Base-by-base conservation (phyloP, 768 basidiomycete genomes). In the Lentinula lateritia region DNA sequence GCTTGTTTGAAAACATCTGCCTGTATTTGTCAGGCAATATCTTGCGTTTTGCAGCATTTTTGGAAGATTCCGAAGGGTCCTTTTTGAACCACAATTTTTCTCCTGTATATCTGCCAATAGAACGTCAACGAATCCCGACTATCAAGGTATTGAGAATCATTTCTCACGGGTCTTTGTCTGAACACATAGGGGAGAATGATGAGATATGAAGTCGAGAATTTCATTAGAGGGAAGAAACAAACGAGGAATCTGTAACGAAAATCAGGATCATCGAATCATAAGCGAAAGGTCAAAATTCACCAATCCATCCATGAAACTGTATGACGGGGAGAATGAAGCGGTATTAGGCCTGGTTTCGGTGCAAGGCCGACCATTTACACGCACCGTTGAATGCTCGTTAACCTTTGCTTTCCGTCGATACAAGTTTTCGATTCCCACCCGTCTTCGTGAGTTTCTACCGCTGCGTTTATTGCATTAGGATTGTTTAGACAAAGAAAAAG, bases 371-470 rank as follows among this genome's bases (percentile, higher is more conserved):
- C 15, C 5, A 23, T 13, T 32, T 23, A 32, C 52, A 72, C 84
- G 15, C 65, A 88, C 89, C 81, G 76, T 50, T 85, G 78, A 52
- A 93, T 87, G 0, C 89, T 90, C 0, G 89, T 92, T 57, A 92
- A 70, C 20, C 92, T 75, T 69, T 93, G 92, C 67, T 93, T 93
- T n/a, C 92, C 92, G 66, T 92, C 90, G 6, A 90, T 89, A 66
- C 88, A 90, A 0, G 83, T 84, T 66, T 83, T 84, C 3, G 74
- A 78, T 67, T 90, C 89, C 0, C 80, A 74, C 0, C 90, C 90
- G 65, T 92, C 89, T 0, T 85, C 81, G 38, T 70, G 66, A 2
- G 74, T 70, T 20, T 81, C 73, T 10, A 84, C 79, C 61, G 87
- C 85, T 77, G 66, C 61, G 20, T 62, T 64, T 38, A 66, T 15